Base-by-base conservation (phyloP, 768 basidiomycete genomes). In the Leccinum barrowsii region DNA sequence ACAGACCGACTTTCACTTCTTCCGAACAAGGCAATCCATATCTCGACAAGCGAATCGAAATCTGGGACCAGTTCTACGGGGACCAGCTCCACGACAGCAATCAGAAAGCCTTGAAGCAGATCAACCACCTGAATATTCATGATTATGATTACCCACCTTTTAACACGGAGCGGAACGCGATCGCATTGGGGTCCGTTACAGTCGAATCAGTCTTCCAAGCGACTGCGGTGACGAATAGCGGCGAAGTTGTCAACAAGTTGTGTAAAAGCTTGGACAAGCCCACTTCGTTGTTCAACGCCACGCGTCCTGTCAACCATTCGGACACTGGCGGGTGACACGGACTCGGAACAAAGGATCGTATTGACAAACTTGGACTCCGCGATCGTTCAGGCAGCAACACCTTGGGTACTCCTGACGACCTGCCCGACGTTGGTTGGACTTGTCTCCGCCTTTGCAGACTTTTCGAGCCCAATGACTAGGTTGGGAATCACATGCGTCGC, bases 1-100 rank as follows among this genome's bases (percentile, higher is more conserved):
- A 89, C 79, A 28, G 90, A 83, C 58, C 74, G 68, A 69, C 75
- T 70, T 76, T 85, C 75, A 63, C 88, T 90, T 24, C 89, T 81
- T 6, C 92, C 91, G 58, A 89, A 92, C 15, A 96, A 76, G 0
- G 86, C 82, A 52, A 88, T 82, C 89, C 91, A 92, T 8, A 89
- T 83, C 54, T 91, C 84, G 40, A 90, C 77, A 7, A 94, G 77
- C 2, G 75, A 76, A 12, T 87, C 83, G 60, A 90, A 89, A 59
- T 91, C 85, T 0, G 87, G 84, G 34, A 95, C 82, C n/a, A 83
- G 75, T 67, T 94, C 91, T 10, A 92, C 81, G 0, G 85, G 87
- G 1, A 88, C 77, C 1, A 92, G 77, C 61, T 94, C 91, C 17
- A 87, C 81, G 4, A 92, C 74, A 3, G 86, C 82, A 54, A 92